Evolutionary conservation across 2,329 filamentous ascomycete species (phyloP).

Genomic region (Coniella lustricola): DNA sequence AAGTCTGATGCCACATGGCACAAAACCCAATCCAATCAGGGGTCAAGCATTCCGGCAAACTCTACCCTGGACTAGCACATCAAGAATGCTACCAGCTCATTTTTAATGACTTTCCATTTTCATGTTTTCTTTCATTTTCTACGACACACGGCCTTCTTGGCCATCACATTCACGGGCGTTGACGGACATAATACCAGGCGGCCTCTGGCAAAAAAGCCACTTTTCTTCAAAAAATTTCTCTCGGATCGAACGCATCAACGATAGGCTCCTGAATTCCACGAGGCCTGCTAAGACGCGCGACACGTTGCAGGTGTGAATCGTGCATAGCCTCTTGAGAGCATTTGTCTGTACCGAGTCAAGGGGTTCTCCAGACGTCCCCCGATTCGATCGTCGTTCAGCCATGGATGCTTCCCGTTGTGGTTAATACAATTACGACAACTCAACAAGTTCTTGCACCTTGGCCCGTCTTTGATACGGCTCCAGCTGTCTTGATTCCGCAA

Average conservation of each 20-base stretch:
- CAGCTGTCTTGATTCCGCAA: too few species aligned
- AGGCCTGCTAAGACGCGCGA: too few species aligned
- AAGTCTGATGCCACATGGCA: background rate
- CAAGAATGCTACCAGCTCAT: slow-evolving; percentile 7
- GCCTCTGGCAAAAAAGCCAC: slow-evolving; percentile 9
- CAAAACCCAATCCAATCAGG: background rate
- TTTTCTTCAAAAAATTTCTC: slow-evolving; percentile 8
- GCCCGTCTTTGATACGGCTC: too few species aligned
- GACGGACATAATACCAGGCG: slow-evolving; percentile 15
- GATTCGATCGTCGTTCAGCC: too few species aligned
- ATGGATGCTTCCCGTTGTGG: too few species aligned
- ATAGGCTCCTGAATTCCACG: too few species aligned
- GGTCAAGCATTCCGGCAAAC: background rate
- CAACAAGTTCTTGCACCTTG: too few species aligned
- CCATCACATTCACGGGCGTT: slow-evolving; percentile 15
- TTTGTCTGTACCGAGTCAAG: too few species aligned
- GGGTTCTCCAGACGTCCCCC: too few species aligned
- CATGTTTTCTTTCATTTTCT: slow-evolving; percentile 19
- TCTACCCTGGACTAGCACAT: background rate
- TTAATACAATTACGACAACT: too few species aligned
- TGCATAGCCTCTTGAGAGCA: too few species aligned
- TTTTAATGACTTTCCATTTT: slow-evolving; percentile 12
- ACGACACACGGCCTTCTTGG: slow-evolving; percentile 15
- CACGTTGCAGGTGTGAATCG: too few species aligned
- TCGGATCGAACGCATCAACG: background rate